phyloP scores from a whole-genome alignment of 768 basidiomycete species.

The Mycena filopes region DNA sequence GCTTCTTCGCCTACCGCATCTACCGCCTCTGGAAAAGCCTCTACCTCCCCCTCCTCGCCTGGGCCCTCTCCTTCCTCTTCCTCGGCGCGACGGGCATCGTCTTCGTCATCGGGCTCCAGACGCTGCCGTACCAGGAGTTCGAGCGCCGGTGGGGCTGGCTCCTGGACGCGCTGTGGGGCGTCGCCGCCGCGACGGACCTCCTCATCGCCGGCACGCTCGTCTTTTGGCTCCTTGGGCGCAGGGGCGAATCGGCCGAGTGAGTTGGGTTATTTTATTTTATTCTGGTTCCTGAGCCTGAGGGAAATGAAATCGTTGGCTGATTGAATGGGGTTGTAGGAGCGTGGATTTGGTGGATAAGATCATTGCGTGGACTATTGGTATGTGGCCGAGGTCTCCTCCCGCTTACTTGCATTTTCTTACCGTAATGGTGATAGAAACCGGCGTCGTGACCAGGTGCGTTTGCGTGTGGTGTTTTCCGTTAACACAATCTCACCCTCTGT shows the following conservation, averaged over 20 bases:
- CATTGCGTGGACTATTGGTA: slow-evolving; percentile 5
- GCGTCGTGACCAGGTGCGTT: neutral
- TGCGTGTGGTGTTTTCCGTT: neutral
- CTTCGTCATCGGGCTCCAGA: neutral
- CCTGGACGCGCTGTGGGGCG: slow-evolving; percentile 13
- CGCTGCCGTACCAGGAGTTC: neutral
- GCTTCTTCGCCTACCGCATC: slow-evolving; percentile 26
- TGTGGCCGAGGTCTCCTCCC: neutral
- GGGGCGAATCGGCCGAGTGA: neutral
- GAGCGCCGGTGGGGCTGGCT: slow-evolving; percentile 23
- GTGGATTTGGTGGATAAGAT: slow-evolving; percentile 1
- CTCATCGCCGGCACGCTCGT: slow-evolving; percentile 5
- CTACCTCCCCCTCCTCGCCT: slow-evolving; percentile 21
- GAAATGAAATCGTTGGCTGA: neutral
- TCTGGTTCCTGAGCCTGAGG: too few relatives aligned
- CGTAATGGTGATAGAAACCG: slow-evolving; percentile 1
- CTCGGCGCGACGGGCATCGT: slow-evolving; percentile 4
- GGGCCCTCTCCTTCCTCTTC: slow-evolving; percentile 26
- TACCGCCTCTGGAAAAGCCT: slow-evolving; percentile 27
- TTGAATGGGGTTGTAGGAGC: neutral
- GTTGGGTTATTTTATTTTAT: too few relatives aligned
- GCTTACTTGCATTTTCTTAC: neutral
- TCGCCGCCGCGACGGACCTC: slow-evolving; percentile 27
- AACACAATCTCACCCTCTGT: neutral
- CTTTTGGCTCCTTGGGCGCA: neutral